Base-by-base conservation (phyloP, 139 green algal species). In the Tetraselmis striata region DNA sequence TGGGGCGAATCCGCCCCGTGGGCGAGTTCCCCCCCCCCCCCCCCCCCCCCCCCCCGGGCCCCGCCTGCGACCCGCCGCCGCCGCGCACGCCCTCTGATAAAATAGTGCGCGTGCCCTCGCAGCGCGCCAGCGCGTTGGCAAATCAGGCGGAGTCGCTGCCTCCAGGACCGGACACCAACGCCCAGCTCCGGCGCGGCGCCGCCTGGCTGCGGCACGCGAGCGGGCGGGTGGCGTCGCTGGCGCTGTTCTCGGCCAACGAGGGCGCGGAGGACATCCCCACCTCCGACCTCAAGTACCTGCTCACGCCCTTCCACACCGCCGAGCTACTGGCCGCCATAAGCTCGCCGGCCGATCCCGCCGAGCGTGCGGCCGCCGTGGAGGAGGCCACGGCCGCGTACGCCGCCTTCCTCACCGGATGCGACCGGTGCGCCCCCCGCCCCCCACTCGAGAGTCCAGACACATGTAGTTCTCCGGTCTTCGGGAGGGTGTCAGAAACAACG, bases 191-290 rank as follows among this genome's bases (percentile, higher is more conserved):
- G 31, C 28, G 59, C 25, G 76, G 30, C 2, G 29, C 26, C 25
- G 24, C 31, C 26, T 31, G 23, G 26, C 78, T 86, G 74, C 45
- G 45, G 11, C 45, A 25, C 45, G 45, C 45, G 45, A 67, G 25
- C n/a, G 23, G 27, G 0, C 11, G 83, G 26, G 85, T 88, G 23
- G 78, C 90, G 23, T 23, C 58, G 0, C 78, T 88, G 0, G 90
- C 76, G 0, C 80, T 96, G 32, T 96, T 96, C 79, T 96, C 93
- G 1, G 25, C 59, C 75, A 96, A 96, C 31, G 92, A 96, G 77
- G 92, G 96, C 25, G 59, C 79, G 0, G 92, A 95, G 1, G 92
- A 96, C 59, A 29, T 96, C 1, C 78, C 86, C 2, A 95, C 93
- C 0, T 79, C 75, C 1, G 82, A 92, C 75, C 32, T 96, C 23